A percentile compares a stretch with the other conserved stretches of the same genome.
Conservation (phyloP, 306 rosid species). For the Astragalus membranaceus region DNA sequence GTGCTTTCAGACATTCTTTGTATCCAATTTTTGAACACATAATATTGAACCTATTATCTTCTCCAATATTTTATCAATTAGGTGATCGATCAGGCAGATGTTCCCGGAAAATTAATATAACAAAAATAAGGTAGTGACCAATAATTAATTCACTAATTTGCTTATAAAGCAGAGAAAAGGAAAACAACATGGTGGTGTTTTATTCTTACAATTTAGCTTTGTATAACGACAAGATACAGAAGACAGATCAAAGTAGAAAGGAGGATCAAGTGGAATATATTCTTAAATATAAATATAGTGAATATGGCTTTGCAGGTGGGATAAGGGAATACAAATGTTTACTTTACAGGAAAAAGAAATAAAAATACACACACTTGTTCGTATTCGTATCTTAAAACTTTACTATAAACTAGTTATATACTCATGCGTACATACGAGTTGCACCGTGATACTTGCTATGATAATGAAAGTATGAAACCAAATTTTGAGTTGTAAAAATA, state of each 20-base stretch:
- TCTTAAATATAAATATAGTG: background rate
- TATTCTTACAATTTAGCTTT: constrained; percentile 18
- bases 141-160: background rate
- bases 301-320: background rate
- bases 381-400: background rate
- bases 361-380: background rate
- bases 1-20: too few species aligned
- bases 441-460: too few species aligned
- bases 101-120: background rate
- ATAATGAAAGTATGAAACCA: too few species aligned
- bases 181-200: constrained; percentile 8
- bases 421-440: too few species aligned
- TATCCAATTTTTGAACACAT: background rate
- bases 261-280: constrained; percentile 12
- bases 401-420: too few species aligned
- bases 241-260: constrained; percentile 4
- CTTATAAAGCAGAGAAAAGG: background rate
- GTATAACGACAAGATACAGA: background rate
- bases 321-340: background rate
- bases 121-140: background rate
- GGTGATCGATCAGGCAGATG: background rate
- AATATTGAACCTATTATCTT: background rate
- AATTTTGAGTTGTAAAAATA: too few species aligned
- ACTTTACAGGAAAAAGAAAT: background rate
- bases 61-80: background rate